Evolutionary conservation across 441 rosid species (phyloP).

Genomic region (Sinapis alba): DNA sequence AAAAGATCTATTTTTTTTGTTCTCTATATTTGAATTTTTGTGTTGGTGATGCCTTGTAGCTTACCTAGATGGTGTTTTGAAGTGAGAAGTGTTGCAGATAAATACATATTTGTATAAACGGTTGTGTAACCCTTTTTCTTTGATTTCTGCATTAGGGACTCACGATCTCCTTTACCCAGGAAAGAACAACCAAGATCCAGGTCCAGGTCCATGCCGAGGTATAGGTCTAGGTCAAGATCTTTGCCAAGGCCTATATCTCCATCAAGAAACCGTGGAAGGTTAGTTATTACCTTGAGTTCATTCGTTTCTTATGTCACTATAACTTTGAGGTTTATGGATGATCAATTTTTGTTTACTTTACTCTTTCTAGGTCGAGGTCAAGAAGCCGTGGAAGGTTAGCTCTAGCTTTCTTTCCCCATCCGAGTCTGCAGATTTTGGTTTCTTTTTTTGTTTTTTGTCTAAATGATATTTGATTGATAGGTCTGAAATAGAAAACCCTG

Average conservation of each 20-base stretch:
- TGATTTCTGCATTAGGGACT: slow-evolving; percentile 49
- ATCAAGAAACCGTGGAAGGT: slow-evolving; percentile 80
- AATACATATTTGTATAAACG: neutral
- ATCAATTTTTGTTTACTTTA: neutral
- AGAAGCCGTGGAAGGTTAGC: slow-evolving; percentile 63
- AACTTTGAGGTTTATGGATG: neutral
- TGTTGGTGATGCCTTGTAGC: neutral
- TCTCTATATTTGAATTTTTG: neutral
- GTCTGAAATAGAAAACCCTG: slow-evolving; percentile 57
- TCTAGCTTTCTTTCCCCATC: slow-evolving; percentile 15
- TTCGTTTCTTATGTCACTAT: neutral
- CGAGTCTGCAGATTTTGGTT: neutral
- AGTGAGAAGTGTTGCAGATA: neutral
- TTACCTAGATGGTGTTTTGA: neutral
- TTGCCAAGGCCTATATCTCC: slow-evolving; percentile 33
- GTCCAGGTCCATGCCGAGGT: slow-evolving; percentile 45
- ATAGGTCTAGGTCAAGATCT: slow-evolving; percentile 22
- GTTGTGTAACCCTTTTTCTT: neutral
- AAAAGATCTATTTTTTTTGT: neutral
- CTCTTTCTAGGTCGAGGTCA: neutral
- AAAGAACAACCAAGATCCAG: slow-evolving; percentile 58
- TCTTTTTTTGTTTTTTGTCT: neutral
- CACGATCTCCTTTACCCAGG: slow-evolving; percentile 75
- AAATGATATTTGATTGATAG: slow-evolving; percentile 44
- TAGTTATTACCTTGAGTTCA: slow-evolving; percentile 25